These are phyloP conservation scores for Penstemon davidsonii DNA, from an alignment of 257 asterid species.

Conservation along the genomic window DNA sequence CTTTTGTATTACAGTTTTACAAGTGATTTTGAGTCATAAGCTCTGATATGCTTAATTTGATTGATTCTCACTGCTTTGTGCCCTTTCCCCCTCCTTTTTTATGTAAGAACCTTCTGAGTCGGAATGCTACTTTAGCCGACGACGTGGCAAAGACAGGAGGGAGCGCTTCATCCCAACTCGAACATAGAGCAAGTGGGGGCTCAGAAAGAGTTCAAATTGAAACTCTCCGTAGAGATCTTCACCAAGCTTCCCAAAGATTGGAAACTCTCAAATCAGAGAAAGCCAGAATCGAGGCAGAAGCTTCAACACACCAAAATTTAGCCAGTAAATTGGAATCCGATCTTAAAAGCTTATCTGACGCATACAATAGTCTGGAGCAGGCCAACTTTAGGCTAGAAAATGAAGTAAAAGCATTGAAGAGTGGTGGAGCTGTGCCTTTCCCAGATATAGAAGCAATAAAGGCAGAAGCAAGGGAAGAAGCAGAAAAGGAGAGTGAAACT, in stretches of 20 bases:
- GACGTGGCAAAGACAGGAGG: conserved; percentile 73
- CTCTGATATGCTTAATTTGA: too few species aligned
- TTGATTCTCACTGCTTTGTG: neutral
- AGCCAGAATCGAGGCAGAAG: conserved; percentile 58
- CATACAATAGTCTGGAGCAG: conserved; percentile 92
- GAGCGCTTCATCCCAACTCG: conserved; percentile 47
- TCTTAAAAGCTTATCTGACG: conserved; percentile 83
- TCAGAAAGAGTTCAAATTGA: conserved; percentile 72
- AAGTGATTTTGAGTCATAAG: too few species aligned
- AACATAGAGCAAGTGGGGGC: conserved; percentile 50
- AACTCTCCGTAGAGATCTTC: conserved; percentile 70
- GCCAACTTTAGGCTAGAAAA: conserved; percentile 71
- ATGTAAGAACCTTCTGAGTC: conserved; percentile 73
- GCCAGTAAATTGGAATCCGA: conserved; percentile 79
- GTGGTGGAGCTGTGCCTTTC: conserved; percentile 50
- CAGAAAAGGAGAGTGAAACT: conserved; percentile 80
- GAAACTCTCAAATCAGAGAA: conserved; percentile 77
- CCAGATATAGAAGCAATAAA: conserved; percentile 62
- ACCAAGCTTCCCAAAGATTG: conserved; percentile 56
- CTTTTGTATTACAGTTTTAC: too few species aligned
- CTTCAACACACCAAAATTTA: conserved; percentile 45
- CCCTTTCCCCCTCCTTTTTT: conserved; percentile 2
- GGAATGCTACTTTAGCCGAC: conserved; percentile 81
- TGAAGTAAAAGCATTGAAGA: conserved; percentile 59
- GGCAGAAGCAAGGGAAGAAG: conserved; percentile 88